Conservation (phyloP, 805 yeast genomes). For the Candida sphagnicola region DNA sequence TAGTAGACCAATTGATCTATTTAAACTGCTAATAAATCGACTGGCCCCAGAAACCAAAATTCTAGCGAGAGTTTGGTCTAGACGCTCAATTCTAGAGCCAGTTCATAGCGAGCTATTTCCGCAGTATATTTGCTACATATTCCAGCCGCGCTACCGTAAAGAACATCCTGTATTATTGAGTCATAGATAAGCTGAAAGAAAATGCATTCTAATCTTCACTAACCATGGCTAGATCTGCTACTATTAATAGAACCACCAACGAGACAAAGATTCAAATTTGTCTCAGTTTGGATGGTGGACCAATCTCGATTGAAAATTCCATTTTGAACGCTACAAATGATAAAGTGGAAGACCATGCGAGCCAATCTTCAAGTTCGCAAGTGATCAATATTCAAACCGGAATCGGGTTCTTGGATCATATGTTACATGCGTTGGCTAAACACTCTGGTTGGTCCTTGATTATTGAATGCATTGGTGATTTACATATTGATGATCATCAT, state of each 20-base stretch:
- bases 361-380: conserved; percentile 69
- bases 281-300: conserved; percentile 81
- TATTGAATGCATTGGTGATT: conserved; percentile 88
- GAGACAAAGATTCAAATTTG: conserved; percentile 92
- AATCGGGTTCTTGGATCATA: conserved; percentile 92
- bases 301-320: conserved; percentile 57
- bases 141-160: not conserved
- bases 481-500: conserved; percentile 96
- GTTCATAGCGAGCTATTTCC: too few species aligned
- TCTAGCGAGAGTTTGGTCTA: too few species aligned
- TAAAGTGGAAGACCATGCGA: conserved; percentile 47
- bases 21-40: too few species aligned
- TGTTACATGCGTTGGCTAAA: conserved; percentile 95
- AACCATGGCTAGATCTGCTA: conserved; percentile 30
- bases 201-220: conserved; percentile 45
- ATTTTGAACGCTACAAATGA: conserved; percentile 38
- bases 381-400: conserved; percentile 83
- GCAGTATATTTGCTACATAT: too few species aligned
- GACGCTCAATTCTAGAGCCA: too few species aligned
- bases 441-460: conserved; percentile 95
- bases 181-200: conserved; percentile 60
- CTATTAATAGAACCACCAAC: conserved; percentile 71
- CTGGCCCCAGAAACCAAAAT: too few species aligned
- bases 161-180: not conserved
- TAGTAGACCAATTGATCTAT: too few species aligned